phyloP scores from a whole-genome alignment of 78 protist genomes.

The Creolimax fragrantissima region DNA sequence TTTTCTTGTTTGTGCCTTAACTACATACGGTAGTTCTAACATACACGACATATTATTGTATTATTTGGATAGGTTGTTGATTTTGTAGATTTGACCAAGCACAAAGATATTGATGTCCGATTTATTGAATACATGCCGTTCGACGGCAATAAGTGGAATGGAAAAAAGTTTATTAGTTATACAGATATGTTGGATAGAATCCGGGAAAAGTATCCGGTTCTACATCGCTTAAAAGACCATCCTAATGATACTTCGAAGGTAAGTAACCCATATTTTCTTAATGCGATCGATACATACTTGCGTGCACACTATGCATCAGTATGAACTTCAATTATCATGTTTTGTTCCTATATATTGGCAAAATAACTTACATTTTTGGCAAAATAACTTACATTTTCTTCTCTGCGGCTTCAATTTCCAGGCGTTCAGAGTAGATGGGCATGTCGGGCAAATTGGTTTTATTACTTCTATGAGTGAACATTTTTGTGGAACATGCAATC shows the following conservation, averaged over 20 bases:
- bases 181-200: constrained; percentile 40
- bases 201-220: background rate
- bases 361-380: too few species aligned
- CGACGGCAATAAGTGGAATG: constrained; percentile 70
- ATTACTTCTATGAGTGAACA: constrained; percentile 82
- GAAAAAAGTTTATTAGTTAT: constrained; percentile 53
- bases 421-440: constrained; percentile 44
- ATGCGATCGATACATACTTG: background rate
- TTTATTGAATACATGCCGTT: constrained; percentile 90
- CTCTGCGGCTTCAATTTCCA: too few species aligned
- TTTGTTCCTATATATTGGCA: too few species aligned
- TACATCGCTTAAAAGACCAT: background rate
- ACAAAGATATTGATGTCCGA: constrained; percentile 54
- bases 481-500: constrained; percentile 81
- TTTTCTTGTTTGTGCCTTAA: too few species aligned
- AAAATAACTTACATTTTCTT: too few species aligned
- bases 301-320: background rate
- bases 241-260: constrained; percentile 61
- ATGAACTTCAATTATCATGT: too few species aligned
- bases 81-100: constrained; percentile 56
- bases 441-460: constrained; percentile 60
- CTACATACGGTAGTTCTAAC: too few species aligned
- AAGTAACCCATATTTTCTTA: background rate
- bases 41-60: too few species aligned
- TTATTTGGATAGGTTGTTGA: background rate